Base-by-base conservation (phyloP, 164 flowering plant genomes). In the Litsea cubeba region DNA sequence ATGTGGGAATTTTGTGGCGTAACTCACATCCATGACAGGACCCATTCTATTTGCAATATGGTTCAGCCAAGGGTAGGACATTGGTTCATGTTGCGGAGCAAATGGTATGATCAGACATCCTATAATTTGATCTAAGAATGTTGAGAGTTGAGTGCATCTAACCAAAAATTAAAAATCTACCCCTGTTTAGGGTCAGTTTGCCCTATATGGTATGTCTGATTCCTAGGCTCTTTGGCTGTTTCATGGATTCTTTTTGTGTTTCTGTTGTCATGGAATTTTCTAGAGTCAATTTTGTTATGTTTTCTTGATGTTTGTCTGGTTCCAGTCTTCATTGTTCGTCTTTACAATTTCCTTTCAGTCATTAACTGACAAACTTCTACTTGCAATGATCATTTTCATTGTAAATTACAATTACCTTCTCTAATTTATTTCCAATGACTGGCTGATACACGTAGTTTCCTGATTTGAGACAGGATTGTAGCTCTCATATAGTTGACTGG, bases 401-500 rank as follows among this genome's bases (percentile, higher is more conserved):
- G 49, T 28, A 17, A 66, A 8, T 66, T 66, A 20, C 46, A 66
- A 23, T 30, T 12, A 35, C 6, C 8, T 66, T 66, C 32, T 18
- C n/a, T 54, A 15, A 54, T 15, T 54, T 54, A 20, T 54, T 54
- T 54, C 60, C 17, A 54, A 54, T 22, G 18, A 22, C 71, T 68
- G 40, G 69, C 50, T 54, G 60, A 26, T 12, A n/a, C 2, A 65
- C 50, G 14, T 20, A 71, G 30, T 40, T 72, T 72, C n/a, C 11
- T 40, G 49, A 22, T 24, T 28, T 60, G 64, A 24, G 26, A 79
- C 90, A 95, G 99, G 90, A 71, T 32, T 76, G 82, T 71, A 80
- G 76, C 70, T 76, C 79, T 2, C 79, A 88, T 73, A 60, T 83
- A 65, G 70, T 93, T 32, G 93, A 90, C 77, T 93, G 91, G 97